phyloP scores from a whole-genome alignment of 257 asterid species.

The Solanum pennellii region DNA sequence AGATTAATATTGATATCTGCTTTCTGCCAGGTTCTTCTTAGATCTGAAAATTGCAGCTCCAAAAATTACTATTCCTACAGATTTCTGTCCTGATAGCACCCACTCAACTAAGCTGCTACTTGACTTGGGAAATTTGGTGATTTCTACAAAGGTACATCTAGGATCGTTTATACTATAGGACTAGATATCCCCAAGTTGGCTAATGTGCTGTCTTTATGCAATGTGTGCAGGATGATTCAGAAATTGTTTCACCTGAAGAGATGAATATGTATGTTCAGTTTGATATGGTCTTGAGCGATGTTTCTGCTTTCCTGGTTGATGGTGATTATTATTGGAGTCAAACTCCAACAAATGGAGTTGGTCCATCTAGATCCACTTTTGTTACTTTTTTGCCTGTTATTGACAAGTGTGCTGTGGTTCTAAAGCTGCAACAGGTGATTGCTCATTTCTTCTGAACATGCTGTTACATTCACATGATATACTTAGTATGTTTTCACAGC shows the following conservation, averaged over 20 bases:
- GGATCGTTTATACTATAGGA: background rate
- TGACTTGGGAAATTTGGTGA: conserved; percentile 88
- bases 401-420: conserved; percentile 79
- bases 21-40: conserved; percentile 65
- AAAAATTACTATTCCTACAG: conserved; percentile 85
- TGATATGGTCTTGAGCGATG: conserved; percentile 83
- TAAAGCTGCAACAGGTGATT: conserved; percentile 93
- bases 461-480: background rate
- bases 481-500: background rate
- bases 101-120: conserved; percentile 88
- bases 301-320: conserved; percentile 90
- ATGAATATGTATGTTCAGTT: conserved; percentile 78
- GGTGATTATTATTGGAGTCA: conserved; percentile 84
- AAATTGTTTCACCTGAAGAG: conserved; percentile 57
- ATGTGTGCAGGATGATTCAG: conserved; percentile 61
- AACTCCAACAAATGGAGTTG: conserved; percentile 21
- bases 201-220: background rate
- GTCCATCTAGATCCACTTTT: conserved; percentile 29
- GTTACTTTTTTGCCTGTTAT: conserved; percentile 67
- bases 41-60: conserved; percentile 99
- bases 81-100: conserved; percentile 61
- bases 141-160: conserved; percentile 63
- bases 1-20: background rate
- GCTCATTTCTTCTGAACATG: background rate
- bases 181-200: background rate